Conservation (phyloP, 2,329 filamentous ascomycete genomes). For the Clonostachys rosea region DNA sequence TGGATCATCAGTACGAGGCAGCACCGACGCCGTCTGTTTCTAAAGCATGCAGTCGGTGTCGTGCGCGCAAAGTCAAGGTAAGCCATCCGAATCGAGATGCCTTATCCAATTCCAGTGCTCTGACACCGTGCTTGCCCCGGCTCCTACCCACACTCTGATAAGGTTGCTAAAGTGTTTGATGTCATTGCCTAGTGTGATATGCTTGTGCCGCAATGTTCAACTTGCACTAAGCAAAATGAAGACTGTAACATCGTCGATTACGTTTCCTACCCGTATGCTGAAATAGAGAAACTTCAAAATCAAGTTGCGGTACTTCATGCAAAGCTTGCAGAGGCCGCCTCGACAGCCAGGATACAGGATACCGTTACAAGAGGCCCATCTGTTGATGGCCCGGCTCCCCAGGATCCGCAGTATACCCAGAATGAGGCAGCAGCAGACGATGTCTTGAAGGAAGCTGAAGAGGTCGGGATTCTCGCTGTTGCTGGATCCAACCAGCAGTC, state of each 20-base stretch:
- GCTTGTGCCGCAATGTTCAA: background rate
- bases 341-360: too few relatives aligned
- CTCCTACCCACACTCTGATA: too few relatives aligned
- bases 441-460: slow-evolving; percentile 12
- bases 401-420: too few relatives aligned
- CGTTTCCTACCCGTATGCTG: background rate
- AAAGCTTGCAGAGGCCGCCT: too few relatives aligned
- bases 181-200: background rate
- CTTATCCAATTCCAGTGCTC: too few relatives aligned
- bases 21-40: background rate
- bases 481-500: slow-evolving; percentile 7
- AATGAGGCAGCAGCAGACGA: too few relatives aligned
- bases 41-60: slow-evolving; percentile 4
- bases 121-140: too few relatives aligned
- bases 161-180: background rate
- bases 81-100: background rate
- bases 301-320: too few relatives aligned
- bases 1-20: too few relatives aligned
- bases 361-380: too few relatives aligned
- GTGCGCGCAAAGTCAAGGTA: slow-evolving; percentile 9
- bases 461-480: slow-evolving; percentile 12
- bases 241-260: slow-evolving; percentile 1
- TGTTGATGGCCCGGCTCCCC: too few relatives aligned
- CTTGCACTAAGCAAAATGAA: slow-evolving; percentile 1
- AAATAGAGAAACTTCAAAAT: background rate